These are phyloP conservation scores for Achlya hypogyna DNA, from an alignment of 352 stramenopile genomes.

Conservation along the genomic window DNA sequence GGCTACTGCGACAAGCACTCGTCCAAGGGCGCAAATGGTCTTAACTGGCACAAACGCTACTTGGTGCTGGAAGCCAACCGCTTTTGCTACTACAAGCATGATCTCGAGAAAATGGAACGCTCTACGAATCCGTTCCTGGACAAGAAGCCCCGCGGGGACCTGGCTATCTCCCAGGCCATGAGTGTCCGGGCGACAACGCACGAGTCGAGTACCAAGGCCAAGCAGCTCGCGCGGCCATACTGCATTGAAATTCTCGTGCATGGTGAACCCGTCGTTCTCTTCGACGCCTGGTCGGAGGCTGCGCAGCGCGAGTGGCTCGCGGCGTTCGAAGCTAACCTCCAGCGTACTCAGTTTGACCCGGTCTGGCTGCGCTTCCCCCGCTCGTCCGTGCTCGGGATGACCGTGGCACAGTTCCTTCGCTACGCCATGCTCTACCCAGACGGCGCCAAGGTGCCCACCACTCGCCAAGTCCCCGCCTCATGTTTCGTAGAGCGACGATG, in stretches of 20 bases:
- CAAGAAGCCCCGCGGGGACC: conserved; percentile 33
- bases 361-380: conserved; percentile 48
- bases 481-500: conserved; percentile 39
- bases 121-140: conserved; percentile 54
- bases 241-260: conserved; percentile 48
- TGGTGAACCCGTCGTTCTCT: conserved; percentile 40
- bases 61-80: conserved; percentile 36
- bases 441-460: conserved; percentile 15
- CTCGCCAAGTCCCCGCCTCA: conserved; percentile 29
- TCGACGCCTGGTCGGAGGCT: conserved; percentile 50
- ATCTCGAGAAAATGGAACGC: conserved; percentile 33
- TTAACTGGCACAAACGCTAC: conserved; percentile 69
- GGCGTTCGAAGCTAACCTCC: conserved; percentile 57
- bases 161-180: conserved; percentile 32
- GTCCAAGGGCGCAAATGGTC: conserved; percentile 29
- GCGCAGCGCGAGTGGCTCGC: conserved; percentile 47
- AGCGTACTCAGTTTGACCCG: conserved; percentile 44
- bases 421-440: conserved; percentile 62
- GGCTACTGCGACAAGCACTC: conserved; percentile 54
- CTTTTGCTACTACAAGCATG: conserved; percentile 60
- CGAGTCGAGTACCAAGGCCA: conserved; percentile 27
- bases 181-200: conserved; percentile 42
- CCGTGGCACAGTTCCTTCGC: conserved; percentile 40
- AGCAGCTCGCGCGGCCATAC: conserved; percentile 47
- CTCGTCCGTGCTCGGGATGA: conserved; percentile 42